Conservation (phyloP, 352 stramenopile species). For the Pythium dissotocum region DNA sequence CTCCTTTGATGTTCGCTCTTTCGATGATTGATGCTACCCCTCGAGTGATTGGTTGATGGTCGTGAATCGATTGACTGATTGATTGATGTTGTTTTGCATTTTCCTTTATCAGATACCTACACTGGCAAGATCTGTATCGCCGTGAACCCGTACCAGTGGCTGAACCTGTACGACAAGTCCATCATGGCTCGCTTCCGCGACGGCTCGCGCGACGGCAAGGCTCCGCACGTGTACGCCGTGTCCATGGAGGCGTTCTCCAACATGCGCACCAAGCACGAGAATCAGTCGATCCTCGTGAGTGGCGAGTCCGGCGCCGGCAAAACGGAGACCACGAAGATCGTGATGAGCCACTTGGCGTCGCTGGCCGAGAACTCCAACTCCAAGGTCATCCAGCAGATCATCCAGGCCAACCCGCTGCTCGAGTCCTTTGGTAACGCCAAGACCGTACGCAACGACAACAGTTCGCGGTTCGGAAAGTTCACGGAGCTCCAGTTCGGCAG, state of each 20-base stretch:
- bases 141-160: conserved; percentile 95
- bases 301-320: conserved; percentile 87
- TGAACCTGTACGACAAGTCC: conserved; percentile 85
- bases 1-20: too few species aligned
- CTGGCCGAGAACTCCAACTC: conserved; percentile 69
- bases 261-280: conserved; percentile 60
- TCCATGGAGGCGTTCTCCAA: conserved; percentile 74
- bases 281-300: conserved; percentile 87
- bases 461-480: conserved; percentile 52
- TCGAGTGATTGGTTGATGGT: not conserved
- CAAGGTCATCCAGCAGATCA: conserved; percentile 78
- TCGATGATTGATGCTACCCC: too few species aligned
- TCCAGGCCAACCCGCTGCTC: conserved; percentile 82
- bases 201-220: conserved; percentile 50
- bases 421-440: conserved; percentile 82
- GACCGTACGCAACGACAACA: conserved; percentile 58
- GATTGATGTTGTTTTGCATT: not conserved
- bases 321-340: conserved; percentile 88
- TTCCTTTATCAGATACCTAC: conserved; percentile 93
- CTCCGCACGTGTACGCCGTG: conserved; percentile 70
- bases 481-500: conserved; percentile 63
- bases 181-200: conserved; percentile 66
- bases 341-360: conserved; percentile 85
- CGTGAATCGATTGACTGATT: not conserved
- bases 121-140: conserved; percentile 97